A percentile compares a stretch with the other conserved stretches of the same genome.
phyloP scores from a whole-genome alignment of 352 stramenopile genomes.

The Aphanomyces cochlioides region DNA sequence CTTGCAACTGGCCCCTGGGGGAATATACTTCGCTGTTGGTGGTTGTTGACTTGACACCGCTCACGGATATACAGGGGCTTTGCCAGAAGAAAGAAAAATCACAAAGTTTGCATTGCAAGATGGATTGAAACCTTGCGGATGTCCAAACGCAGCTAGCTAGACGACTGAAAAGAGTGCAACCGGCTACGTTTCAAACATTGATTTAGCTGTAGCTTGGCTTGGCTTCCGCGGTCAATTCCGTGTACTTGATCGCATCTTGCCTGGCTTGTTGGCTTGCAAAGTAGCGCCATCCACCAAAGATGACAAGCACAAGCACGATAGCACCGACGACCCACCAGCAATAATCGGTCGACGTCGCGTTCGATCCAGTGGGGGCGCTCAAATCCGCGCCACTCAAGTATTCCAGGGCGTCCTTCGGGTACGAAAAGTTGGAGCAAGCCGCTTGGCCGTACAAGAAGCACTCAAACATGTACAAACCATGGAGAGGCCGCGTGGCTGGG shows the following conservation, averaged over 20 bases:
- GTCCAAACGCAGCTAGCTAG: too few species aligned
- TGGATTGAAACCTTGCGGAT: too few species aligned
- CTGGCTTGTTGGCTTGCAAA: not conserved
- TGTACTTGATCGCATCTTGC: not conserved
- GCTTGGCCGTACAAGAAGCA: slow-evolving; percentile 30
- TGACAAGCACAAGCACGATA: not conserved
- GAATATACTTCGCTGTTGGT: too few species aligned
- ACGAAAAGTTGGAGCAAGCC: slow-evolving; percentile 48
- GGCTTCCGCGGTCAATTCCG: slow-evolving; percentile 59
- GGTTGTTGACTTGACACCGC: too few species aligned
- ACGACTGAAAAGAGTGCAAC: too few species aligned
- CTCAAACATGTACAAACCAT: slow-evolving; percentile 26
- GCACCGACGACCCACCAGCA: not conserved
- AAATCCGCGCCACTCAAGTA: slow-evolving; percentile 13
- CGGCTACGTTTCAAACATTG: too few species aligned
- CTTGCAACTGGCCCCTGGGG: too few species aligned
- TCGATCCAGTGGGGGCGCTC: not conserved
- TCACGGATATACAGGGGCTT: too few species aligned
- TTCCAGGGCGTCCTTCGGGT: slow-evolving; percentile 50
- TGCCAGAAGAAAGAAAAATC: too few species aligned
- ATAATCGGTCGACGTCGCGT: not conserved
- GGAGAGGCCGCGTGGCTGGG: slow-evolving; percentile 29
- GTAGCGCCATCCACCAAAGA: not conserved
- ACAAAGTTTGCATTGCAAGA: too few species aligned
- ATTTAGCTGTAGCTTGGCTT: slow-evolving; percentile 38